Evolutionary conservation across 2,329 filamentous ascomycete species (phyloP), one percentile per base, ranked within the genome.

Genomic region (Xylariaceae sp.): DNA sequence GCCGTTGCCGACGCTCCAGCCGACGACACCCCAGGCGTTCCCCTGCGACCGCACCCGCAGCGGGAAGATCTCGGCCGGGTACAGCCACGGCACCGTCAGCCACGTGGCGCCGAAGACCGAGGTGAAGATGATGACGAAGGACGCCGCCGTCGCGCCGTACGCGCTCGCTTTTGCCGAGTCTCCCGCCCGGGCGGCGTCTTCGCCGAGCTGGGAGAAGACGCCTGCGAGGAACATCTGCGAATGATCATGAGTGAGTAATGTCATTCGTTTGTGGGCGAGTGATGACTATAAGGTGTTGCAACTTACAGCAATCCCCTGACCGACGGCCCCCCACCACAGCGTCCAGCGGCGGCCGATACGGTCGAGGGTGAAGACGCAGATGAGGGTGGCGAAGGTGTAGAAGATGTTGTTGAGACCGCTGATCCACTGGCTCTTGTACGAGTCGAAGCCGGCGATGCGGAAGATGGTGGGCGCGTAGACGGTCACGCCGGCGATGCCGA

Each of bases 1-100:
- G 12, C 81, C 82, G 48, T 86, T 86, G 0, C 84, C 83, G 35
- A 88, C 85, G 11, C 71, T 76, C 84, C 83, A 88, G 0, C 84
- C 83, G 0, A 86, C 74, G 0, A 88, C 83, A 14, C 84, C 83
- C 73, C 78, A 87, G 0, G 83, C 81, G 44, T 87, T 88, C 5
- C 83, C 84, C 50, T 83, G 81, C 1, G 84, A 83, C 15, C 84
- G 73, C 0, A 86, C 73, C 43, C 82, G 73, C 0, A 86, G 61
- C 0, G 83, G 82, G 52, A 85, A 88, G 40, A 87, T 87, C 55
- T 88, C 83, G 1, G 83, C 80, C 0, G 79, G 80, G 39, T 83
- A 83, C 0, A 84, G 60, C 76, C 76, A 77, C 0, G 70, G 69
- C 0, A 75, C 69, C 0, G 71, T 76, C 3, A 79, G 53, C 76